These are phyloP conservation scores for Mycena maculata DNA, from an alignment of 768 basidiomycete species.

Conservation along the genomic window DNA sequence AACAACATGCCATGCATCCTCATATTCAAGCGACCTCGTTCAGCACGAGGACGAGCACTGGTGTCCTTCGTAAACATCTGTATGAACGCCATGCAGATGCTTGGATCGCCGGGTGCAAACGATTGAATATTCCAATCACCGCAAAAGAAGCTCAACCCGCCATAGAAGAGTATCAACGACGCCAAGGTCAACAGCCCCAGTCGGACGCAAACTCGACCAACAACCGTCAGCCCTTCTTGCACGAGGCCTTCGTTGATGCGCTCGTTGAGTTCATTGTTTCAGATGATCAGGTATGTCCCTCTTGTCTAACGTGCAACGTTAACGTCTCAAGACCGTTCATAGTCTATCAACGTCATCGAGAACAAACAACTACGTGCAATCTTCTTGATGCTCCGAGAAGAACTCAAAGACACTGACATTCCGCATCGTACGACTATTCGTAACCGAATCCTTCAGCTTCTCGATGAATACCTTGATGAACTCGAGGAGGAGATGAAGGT, in stretches of 20 bases:
- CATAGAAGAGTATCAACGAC: constrained; percentile 4
- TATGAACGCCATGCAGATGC: constrained; percentile 28
- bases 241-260: constrained; percentile 43
- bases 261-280: constrained; percentile 42
- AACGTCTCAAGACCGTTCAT: background rate
- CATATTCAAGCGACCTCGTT: background rate
- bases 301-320: background rate
- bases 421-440: constrained; percentile 42
- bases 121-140: constrained; percentile 31
- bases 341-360: constrained; percentile 30
- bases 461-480: constrained; percentile 37
- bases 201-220: background rate
- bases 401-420: constrained; percentile 46
- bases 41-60: constrained; percentile 1
- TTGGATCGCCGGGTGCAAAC: constrained; percentile 38
- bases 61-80: constrained; percentile 1
- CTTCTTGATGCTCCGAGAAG: constrained; percentile 40
- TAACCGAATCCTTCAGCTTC: constrained; percentile 37
- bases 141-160: constrained; percentile 23
- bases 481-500: constrained; percentile 38
- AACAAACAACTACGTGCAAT: constrained; percentile 30
- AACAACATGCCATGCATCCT: background rate
- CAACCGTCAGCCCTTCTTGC: constrained; percentile 25
- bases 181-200: background rate
- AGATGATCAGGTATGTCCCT: constrained; percentile 42